These are phyloP conservation scores for Globisporangium paddicum DNA, from an alignment of 352 stramenopile genomes.

Conservation along the genomic window DNA sequence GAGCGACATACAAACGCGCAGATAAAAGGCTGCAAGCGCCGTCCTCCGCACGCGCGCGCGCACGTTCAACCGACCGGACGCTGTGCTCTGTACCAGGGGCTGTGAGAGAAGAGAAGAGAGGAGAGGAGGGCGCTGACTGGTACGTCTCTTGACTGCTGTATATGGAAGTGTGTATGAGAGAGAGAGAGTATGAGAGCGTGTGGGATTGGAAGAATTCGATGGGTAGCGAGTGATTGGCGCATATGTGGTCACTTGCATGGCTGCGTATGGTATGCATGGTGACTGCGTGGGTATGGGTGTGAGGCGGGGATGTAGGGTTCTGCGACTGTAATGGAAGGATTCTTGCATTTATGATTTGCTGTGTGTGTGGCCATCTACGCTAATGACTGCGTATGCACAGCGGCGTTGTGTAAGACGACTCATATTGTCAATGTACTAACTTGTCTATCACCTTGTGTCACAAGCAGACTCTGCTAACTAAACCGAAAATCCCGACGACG, in stretches of 20 bases:
- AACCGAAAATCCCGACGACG: not conserved
- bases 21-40: conserved; percentile 6
- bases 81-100: not conserved
- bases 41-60: conserved; percentile 1
- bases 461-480: not conserved
- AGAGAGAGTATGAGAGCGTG: not conserved
- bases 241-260: not conserved
- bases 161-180: too few species aligned
- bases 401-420: not conserved
- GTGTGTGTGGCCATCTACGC: not conserved
- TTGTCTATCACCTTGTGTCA: not conserved
- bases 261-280: not conserved
- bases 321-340: not conserved
- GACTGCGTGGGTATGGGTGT: not conserved
- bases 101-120: not conserved
- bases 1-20: conserved; percentile 9
- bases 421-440: not conserved
- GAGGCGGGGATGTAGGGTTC: not conserved
- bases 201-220: not conserved
- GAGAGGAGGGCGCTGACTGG: not conserved
- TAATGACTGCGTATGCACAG: not conserved
- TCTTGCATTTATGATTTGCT: not conserved
- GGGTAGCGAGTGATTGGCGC: too few species aligned
- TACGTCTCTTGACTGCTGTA: too few species aligned
- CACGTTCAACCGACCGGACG: conserved; percentile 3